Evolutionary conservation across 2,329 filamentous ascomycete genomes (phyloP).

Genomic region (Microsporum canis): DNA sequence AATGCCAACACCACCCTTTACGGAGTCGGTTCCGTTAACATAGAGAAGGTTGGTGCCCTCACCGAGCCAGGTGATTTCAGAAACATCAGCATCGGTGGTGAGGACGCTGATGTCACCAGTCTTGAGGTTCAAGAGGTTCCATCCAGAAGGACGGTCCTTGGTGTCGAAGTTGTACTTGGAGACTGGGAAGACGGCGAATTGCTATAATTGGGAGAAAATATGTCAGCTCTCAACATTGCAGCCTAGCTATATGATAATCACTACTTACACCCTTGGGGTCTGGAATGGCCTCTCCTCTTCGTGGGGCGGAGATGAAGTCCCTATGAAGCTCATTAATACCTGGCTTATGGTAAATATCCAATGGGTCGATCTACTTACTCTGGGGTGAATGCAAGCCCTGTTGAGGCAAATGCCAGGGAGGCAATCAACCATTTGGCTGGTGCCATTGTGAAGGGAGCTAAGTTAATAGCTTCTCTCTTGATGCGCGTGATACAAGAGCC

Average conservation of each 20-base stretch:
- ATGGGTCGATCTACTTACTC: constrained; percentile 13
- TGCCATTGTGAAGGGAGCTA: constrained; percentile 11
- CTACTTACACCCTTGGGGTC: constrained; percentile 31
- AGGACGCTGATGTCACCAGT: constrained; percentile 55
- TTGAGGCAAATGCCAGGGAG: constrained; percentile 16
- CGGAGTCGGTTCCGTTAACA: constrained; percentile 38
- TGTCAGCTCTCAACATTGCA: neutral
- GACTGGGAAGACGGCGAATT: constrained; percentile 42
- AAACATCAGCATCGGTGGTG: constrained; percentile 52
- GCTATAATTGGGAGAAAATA: constrained; percentile 15
- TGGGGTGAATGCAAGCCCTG: constrained; percentile 19
- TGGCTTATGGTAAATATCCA: neutral
- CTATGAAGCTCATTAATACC: constrained; percentile 15
- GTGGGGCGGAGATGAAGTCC: constrained; percentile 28
- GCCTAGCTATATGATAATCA: neutral
- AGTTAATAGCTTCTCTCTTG: constrained; percentile 5
- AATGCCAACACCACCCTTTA: constrained; percentile 30
- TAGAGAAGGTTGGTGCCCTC: constrained; percentile 50
- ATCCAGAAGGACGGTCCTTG: constrained; percentile 43
- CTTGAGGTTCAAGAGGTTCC: constrained; percentile 62
- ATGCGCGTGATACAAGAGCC: constrained; percentile 1
- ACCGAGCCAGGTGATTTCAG: constrained; percentile 66
- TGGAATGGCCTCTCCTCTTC: constrained; percentile 27
- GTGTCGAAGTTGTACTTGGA: constrained; percentile 75
- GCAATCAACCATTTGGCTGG: constrained; percentile 16